phyloP scores from a whole-genome alignment of 176 grass and related monocot species.

The Avena insularis region DNA sequence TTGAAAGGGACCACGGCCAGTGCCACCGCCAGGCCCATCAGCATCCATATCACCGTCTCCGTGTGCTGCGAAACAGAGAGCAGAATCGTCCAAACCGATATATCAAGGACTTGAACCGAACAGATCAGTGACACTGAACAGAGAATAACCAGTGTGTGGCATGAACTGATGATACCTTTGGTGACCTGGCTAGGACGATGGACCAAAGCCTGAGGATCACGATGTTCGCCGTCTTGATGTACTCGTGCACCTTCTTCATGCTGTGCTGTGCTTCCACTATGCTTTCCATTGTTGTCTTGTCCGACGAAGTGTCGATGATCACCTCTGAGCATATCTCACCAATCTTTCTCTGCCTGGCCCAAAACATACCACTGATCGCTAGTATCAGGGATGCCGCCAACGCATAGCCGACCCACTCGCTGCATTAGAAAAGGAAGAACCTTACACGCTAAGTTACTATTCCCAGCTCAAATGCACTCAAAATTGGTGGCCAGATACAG shows the following conservation, averaged over 20 bases:
- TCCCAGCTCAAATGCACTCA: neutral
- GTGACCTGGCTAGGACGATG: conserved; percentile 57
- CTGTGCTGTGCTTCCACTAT: conserved; percentile 78
- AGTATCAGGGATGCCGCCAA: conserved; percentile 42
- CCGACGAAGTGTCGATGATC: conserved; percentile 63
- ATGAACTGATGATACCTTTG: conserved; percentile 53
- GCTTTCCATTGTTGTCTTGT: conserved; percentile 85
- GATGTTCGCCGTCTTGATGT: conserved; percentile 64
- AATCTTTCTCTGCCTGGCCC: conserved; percentile 51
- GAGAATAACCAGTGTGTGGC: neutral
- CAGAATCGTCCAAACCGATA: no score
- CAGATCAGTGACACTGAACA: neutral
- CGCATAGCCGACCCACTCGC: conserved; percentile 68
- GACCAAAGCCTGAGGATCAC: conserved; percentile 79
- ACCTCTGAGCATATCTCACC: conserved; percentile 61
- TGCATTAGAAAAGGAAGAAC: conserved; percentile 23
- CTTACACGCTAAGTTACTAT: neutral
- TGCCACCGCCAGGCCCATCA: conserved; percentile 56
- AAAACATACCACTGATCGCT: conserved; percentile 57
- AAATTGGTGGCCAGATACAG: neutral
- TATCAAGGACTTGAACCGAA: neutral
- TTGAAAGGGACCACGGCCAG: conserved; percentile 66
- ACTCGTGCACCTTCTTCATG: conserved; percentile 59
- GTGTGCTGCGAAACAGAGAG: conserved; percentile 62
- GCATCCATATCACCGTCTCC: conserved; percentile 57